Evolutionary conservation across 345 rosid species (phyloP).

Genomic region (Euphorbia peplus): DNA sequence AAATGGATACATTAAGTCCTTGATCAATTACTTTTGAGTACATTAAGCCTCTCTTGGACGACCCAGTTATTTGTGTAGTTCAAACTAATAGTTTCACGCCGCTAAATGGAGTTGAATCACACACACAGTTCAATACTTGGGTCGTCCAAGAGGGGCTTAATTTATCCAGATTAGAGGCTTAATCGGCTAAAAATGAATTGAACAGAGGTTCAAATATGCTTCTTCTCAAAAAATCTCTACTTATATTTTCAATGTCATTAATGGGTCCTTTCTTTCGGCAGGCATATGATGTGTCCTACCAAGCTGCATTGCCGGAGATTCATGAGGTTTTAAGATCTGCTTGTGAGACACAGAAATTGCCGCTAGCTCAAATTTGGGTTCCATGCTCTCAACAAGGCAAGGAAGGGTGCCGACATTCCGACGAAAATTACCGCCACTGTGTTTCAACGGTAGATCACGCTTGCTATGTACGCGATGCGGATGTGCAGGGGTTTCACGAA

Average conservation of each 20-base stretch:
- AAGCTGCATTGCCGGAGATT: conserved; percentile 79
- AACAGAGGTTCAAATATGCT: too few species aligned
- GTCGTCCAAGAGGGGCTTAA: too few species aligned
- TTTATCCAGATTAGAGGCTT: too few species aligned
- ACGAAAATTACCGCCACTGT: conserved; percentile 62
- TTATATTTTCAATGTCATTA: conserved; percentile 13
- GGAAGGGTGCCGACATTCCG: conserved; percentile 73
- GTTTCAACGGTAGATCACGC: conserved; percentile 81
- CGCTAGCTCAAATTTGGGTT: conserved; percentile 88
- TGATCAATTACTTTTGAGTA: too few species aligned
- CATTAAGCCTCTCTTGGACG: too few species aligned
- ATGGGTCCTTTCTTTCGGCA: conserved; percentile 27
- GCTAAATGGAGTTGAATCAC: too few species aligned
- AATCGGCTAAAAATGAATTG: too few species aligned
- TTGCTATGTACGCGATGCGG: conserved; percentile 60
- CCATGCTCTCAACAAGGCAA: conserved; percentile 72
- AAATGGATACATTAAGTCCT: too few species aligned
- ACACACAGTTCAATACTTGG: too few species aligned
- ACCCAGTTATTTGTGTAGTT: too few species aligned
- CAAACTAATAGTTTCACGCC: too few species aligned
- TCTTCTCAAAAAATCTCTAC: not conserved
- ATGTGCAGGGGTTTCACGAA: conserved; percentile 58
- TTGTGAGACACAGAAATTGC: conserved; percentile 70
- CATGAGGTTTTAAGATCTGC: conserved; percentile 64
- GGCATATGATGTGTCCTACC: conserved; percentile 49